Base-by-base conservation (phyloP, 2,329 filamentous ascomycete species). In the Penicillium glabrum region DNA sequence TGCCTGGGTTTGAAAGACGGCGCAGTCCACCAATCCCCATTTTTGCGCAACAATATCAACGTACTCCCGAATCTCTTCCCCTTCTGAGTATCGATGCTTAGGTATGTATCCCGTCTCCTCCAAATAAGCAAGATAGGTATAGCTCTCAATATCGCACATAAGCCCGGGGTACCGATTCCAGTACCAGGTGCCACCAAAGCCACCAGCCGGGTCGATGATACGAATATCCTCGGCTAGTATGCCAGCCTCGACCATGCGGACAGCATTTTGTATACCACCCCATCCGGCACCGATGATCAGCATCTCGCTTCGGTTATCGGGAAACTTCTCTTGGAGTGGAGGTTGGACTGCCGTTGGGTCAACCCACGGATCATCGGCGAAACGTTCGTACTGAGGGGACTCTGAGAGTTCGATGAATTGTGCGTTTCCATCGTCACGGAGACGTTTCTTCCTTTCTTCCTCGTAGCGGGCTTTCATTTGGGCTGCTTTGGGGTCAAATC, bases 51-150 rank as follows among this genome's bases (percentile, higher is more conserved):
- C 41, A 10, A 26, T n/a, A 43, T 54, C 44, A 11, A 35, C 47
- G 27, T 57, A 53, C 10, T 39, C 27, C 27, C 46, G 56, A 13
- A 58, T 54, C 61, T 83, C 81, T 3, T 68, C 61, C 0, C 77
- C 80, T 10, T 70, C 70, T 0, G 77, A 70, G 59, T 82, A 83
- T 43, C 77, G 76, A 44, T 82, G 74, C 16, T 74, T 80, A 0
- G 85, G 86, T 67, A 86, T 79, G 63, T 85, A 86, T 0, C 80
- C 80, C 1, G 77, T 85, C 68, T 87, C 83, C 58, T 87, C 84
- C 2, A 87, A 75, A 13, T 86, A 69, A 3, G 84, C 84, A 70
- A 87, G 69, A 63, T 87, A 88, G n/a, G 79, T 75, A 61, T 83
- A 86, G 51, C 78, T 77, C 68, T 88, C 85, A 3, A 85, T 72